Percentiles rank a stretch among this genome's conserved stretches.
phyloP scores from a whole-genome alignment of 805 yeast genomes.

The Komagataella pseudopastoris region DNA sequence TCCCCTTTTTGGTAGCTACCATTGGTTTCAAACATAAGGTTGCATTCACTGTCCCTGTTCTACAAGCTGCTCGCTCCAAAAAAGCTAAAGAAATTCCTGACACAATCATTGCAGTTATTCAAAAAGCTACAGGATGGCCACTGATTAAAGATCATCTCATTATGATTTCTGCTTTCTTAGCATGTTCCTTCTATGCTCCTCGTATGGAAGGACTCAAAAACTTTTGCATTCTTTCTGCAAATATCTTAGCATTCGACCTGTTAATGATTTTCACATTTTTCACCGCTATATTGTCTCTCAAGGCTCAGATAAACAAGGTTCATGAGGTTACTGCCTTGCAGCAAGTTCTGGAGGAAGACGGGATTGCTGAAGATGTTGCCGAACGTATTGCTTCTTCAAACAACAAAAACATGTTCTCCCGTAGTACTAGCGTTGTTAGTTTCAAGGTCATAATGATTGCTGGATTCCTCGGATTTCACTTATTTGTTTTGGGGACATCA shows the following conservation, averaged over 20 bases:
- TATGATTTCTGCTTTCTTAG: conserved; percentile 55
- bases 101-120: conserved; percentile 16
- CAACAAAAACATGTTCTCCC: conserved; percentile 19
- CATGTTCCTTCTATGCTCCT: conserved; percentile 51
- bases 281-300: conserved; percentile 72
- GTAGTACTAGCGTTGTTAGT: conserved; percentile 29
- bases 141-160: conserved; percentile 66
- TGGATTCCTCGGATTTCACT: conserved; percentile 47
- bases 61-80: conserved; percentile 22
- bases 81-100: conserved; percentile 16
- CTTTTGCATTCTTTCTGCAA: conserved; percentile 65
- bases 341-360: conserved; percentile 85
- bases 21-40: conserved; percentile 87
- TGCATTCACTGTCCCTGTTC: conserved; percentile 48
- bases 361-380: conserved; percentile 65
- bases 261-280: conserved; percentile 68
- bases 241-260: conserved; percentile 59
- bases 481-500: conserved; percentile 55
- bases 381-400: conserved; percentile 40
- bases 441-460: conserved; percentile 49
- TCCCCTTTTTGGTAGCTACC: conserved; percentile 85
- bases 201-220: conserved; percentile 63
- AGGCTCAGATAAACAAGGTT: conserved; percentile 78
- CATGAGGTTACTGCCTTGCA: conserved; percentile 69
- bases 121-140: conserved; percentile 27